Percentiles rank a stretch among this genome's conserved stretches.
phyloP scores from a whole-genome alignment of 331 rosid species.

The Quercus tomentella region DNA sequence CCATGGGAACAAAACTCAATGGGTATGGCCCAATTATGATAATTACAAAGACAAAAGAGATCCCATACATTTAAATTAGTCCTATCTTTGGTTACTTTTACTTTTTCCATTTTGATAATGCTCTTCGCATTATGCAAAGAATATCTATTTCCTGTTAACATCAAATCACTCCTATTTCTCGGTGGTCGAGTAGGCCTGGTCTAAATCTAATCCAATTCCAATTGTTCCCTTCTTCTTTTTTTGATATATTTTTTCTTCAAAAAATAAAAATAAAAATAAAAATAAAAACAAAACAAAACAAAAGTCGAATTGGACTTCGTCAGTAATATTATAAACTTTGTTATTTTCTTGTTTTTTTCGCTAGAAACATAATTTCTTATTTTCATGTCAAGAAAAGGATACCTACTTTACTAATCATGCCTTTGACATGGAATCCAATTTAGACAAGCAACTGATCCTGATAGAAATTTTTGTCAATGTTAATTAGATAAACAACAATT shows the following conservation, averaged over 20 bases:
- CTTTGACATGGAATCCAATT: background rate
- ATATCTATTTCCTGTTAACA: background rate
- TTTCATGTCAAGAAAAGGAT: background rate
- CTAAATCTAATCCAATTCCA: background rate
- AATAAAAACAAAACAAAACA: background rate
- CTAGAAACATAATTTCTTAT: background rate
- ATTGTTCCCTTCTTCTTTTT: background rate
- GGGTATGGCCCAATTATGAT: conserved; percentile 40
- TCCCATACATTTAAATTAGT: background rate
- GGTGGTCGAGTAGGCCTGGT: background rate
- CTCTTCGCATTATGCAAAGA: conserved; percentile 10
- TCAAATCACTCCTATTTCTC: background rate
- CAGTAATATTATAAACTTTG: background rate
- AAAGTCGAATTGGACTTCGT: background rate
- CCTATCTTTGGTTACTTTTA: background rate
- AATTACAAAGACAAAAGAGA: conserved; percentile 3
- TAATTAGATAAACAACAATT: too few relatives aligned
- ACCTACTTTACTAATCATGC: background rate
- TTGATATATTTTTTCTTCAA: too few relatives aligned
- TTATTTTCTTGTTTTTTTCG: background rate
- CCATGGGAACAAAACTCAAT: conserved; percentile 27
- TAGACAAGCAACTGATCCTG: background rate
- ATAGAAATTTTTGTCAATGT: background rate
- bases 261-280: background rate
- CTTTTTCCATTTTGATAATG: conserved; percentile 13